Percentiles rank a stretch among this genome's conserved stretches.
These are phyloP conservation scores for Tilletia setariae DNA, from an alignment of 1,284 basidiomycete genomes.

Conservation along the genomic window DNA sequence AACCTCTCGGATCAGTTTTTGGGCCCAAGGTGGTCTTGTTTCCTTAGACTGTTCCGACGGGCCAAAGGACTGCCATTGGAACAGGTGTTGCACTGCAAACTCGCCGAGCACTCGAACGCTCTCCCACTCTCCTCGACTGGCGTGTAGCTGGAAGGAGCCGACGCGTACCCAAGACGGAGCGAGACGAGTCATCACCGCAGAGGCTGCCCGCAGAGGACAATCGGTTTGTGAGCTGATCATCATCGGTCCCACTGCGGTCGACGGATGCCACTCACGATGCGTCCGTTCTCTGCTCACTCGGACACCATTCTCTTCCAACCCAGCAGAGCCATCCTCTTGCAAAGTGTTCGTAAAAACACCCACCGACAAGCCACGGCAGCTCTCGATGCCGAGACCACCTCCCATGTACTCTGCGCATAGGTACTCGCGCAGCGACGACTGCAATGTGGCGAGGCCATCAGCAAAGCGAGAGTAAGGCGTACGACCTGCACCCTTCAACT, in stretches of 20 bases:
- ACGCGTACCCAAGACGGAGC: slow-evolving; percentile 88
- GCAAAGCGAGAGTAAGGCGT: slow-evolving; percentile 88
- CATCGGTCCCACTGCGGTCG: background rate
- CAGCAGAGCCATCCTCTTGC: background rate
- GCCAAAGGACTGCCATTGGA: slow-evolving; percentile 33
- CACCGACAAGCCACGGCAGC: slow-evolving; percentile 80
- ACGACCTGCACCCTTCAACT: slow-evolving; percentile 88
- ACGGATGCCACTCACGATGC: background rate
- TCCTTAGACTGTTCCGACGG: slow-evolving; percentile 15
- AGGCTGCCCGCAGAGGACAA: slow-evolving; percentile 61
- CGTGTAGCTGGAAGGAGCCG: slow-evolving; percentile 83
- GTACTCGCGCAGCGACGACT: slow-evolving; percentile 86
- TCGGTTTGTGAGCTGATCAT: background rate
- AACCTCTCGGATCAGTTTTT: slow-evolving; percentile 50
- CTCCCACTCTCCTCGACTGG: slow-evolving; percentile 60
- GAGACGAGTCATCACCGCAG: slow-evolving; percentile 76
- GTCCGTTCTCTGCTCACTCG: slow-evolving; percentile 72
- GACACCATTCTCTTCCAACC: slow-evolving; percentile 52
- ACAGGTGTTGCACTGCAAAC: slow-evolving; percentile 68
- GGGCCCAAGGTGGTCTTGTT: slow-evolving; percentile 31
- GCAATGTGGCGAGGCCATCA: slow-evolving; percentile 86
- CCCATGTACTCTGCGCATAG: slow-evolving; percentile 65
- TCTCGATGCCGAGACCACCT: slow-evolving; percentile 78
- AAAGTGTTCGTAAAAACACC: background rate
- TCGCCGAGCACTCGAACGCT: slow-evolving; percentile 62